Conservation (phyloP, 306 rosid species). For the Chamaecrista fasciculata region DNA sequence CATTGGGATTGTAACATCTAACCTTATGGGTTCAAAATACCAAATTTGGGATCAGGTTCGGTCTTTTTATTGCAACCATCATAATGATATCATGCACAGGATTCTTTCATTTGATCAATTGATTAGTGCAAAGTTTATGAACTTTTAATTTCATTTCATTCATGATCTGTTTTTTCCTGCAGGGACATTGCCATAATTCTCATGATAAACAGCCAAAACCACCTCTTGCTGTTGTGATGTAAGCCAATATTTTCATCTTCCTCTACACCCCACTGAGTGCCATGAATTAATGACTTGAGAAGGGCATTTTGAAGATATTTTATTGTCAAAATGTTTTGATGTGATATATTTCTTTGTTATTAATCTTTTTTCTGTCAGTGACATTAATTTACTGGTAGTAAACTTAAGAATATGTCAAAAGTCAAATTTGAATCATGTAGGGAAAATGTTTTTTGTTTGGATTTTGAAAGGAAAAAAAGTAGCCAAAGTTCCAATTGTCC, state of each 20-base stretch:
- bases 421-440: too few species aligned
- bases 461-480: too few species aligned
- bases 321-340: too few species aligned
- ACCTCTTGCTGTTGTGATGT: slow-evolving; percentile 72
- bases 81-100: not conserved
- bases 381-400: too few species aligned
- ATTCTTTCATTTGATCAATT: not conserved
- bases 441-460: too few species aligned
- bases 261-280: not conserved
- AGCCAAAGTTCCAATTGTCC: slow-evolving; percentile 5
- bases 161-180: slow-evolving; percentile 23
- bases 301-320: too few species aligned
- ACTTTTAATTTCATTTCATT: not conserved
- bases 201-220: slow-evolving; percentile 42
- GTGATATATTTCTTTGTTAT: too few species aligned
- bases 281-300: too few species aligned
- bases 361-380: too few species aligned
- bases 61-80: slow-evolving; percentile 5
- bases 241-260: slow-evolving; percentile 22
- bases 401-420: too few species aligned
- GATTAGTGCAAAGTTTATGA: not conserved
- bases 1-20: slow-evolving; percentile 73
- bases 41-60: slow-evolving; percentile 80
- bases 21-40: slow-evolving; percentile 82
- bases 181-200: slow-evolving; percentile 48